phyloP scores from a whole-genome alignment of 78 protist species.

The Cavenderia fasciculata region DNA sequence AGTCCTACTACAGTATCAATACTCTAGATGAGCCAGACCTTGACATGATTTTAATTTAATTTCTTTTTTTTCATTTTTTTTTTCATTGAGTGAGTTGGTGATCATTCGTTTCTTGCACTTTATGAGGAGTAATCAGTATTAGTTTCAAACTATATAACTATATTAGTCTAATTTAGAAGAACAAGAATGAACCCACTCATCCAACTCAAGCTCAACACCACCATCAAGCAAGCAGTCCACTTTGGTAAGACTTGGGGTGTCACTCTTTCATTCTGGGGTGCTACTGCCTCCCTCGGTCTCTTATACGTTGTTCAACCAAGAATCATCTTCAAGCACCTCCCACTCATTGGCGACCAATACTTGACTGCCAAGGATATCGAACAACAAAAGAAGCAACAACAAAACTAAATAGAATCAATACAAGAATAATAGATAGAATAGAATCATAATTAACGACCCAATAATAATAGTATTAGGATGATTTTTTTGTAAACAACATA shows the following conservation, averaged over 20 bases:
- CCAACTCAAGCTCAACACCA: too few species aligned
- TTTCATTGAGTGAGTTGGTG: not conserved
- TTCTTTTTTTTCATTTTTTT: not conserved
- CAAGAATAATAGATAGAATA: too few species aligned
- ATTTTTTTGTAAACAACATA: too few species aligned
- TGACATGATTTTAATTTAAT: not conserved
- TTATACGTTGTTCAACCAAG: constrained; percentile 51
- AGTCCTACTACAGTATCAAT: too few species aligned
- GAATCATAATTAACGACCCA: too few species aligned
- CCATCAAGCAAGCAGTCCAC: constrained; percentile 5
- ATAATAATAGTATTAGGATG: too few species aligned
- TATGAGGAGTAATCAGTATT: too few species aligned
- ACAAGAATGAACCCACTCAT: not conserved
- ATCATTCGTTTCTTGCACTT: not conserved
- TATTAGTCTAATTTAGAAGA: not conserved
- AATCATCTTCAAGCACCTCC: constrained; percentile 33
- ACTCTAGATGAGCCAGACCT: too few species aligned
- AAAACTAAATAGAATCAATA: too few species aligned
- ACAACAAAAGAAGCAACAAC: not conserved
- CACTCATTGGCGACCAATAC: constrained; percentile 48
- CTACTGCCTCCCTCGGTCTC: not conserved
- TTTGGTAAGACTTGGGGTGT: constrained; percentile 41
- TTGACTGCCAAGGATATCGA: constrained; percentile 47
- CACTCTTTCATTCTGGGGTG: constrained; percentile 32
- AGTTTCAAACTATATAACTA: not conserved